Percentiles rank a stretch among this genome's conserved stretches.
Evolutionary conservation across 345 rosid genomes (phyloP).

Genomic region (Populus euphratica): DNA sequence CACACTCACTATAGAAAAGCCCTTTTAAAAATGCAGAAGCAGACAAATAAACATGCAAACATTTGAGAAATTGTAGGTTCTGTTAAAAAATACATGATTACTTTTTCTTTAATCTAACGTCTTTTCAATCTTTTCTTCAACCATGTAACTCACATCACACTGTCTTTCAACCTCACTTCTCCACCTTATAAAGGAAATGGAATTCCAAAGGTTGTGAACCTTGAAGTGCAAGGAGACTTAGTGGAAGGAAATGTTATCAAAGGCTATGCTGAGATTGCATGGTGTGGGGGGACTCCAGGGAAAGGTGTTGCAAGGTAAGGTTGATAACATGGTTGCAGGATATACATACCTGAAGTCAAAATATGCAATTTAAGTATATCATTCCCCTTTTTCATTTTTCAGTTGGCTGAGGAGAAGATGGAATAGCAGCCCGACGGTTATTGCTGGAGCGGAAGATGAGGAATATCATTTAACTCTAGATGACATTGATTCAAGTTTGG

Average conservation of each 20-base stretch:
- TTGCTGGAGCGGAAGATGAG: slow-evolving; percentile 84
- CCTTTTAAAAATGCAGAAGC: not conserved
- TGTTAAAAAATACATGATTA: not conserved
- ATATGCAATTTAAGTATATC: not conserved
- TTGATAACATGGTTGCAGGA: slow-evolving; percentile 10
- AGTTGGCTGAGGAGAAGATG: slow-evolving; percentile 95
- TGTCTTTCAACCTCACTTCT: slow-evolving; percentile 12
- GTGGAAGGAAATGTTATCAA: slow-evolving; percentile 72
- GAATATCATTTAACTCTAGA: slow-evolving; percentile 71
- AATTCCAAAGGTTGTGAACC: slow-evolving; percentile 84
- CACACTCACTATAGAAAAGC: not conserved
- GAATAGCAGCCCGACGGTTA: slow-evolving; percentile 89
- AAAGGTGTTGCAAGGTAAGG: slow-evolving; percentile 85
- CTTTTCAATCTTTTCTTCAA: not conserved
- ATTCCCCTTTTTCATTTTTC: slow-evolving; percentile 25
- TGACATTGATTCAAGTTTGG: slow-evolving; percentile 92
- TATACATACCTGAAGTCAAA: not conserved
- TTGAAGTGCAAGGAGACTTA: slow-evolving; percentile 81
- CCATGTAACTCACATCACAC: not conserved
- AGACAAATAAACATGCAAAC: not conserved
- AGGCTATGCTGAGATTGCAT: slow-evolving; percentile 81
- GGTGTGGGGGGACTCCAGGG: slow-evolving; percentile 98
- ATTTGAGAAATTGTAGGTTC: not conserved
- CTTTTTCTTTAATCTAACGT: not conserved
- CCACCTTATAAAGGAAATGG: slow-evolving; percentile 59